A percentile compares a stretch with the other conserved stretches of the same genome.
Evolutionary conservation across 2,329 filamentous ascomycete genomes (phyloP).

Genomic region (Sporothrix mexicana): DNA sequence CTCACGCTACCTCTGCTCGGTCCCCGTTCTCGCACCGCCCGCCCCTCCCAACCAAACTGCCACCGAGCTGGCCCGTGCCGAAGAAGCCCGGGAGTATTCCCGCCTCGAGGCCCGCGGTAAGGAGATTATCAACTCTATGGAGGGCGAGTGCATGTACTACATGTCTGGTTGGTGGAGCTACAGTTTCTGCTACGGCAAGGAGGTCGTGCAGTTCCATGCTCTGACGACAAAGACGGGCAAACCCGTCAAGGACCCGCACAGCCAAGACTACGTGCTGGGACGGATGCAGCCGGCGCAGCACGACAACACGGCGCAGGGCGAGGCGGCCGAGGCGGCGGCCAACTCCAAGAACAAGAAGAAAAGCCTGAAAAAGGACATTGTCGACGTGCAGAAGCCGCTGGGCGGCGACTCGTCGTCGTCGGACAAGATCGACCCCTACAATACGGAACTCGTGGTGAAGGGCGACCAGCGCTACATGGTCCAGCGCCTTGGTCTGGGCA

Average conservation of each 20-base stretch:
- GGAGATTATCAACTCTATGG: conserved; percentile 78
- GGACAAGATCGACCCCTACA: conserved; percentile 44
- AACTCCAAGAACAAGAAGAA: background rate
- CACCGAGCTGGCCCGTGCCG: conserved; percentile 70
- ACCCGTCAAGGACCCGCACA: conserved; percentile 76
- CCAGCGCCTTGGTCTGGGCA: conserved; percentile 79
- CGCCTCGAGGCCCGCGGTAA: conserved; percentile 79
- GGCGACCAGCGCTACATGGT: conserved; percentile 86
- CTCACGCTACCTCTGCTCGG: conserved; percentile 80
- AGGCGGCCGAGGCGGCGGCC: background rate
- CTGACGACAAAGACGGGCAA: conserved; percentile 74
- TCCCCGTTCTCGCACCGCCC: conserved; percentile 70
- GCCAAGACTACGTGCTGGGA: conserved; percentile 78
- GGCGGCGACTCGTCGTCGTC: conserved; percentile 25
- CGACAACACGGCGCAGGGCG: conserved; percentile 1
- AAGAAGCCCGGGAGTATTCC: conserved; percentile 79
- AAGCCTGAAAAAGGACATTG: conserved; percentile 32
- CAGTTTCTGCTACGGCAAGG: conserved; percentile 86
- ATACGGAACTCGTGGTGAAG: conserved; percentile 76
- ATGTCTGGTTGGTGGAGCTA: conserved; percentile 95
- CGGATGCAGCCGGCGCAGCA: conserved; percentile 49
- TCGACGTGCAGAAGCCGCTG: conserved; percentile 35
- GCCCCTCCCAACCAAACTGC: conserved; percentile 67
- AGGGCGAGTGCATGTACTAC: conserved; percentile 80
- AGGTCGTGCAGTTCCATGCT: conserved; percentile 90